Conservation (phyloP, 2,329 filamentous ascomycete species). For the Exophiala viscosa region DNA sequence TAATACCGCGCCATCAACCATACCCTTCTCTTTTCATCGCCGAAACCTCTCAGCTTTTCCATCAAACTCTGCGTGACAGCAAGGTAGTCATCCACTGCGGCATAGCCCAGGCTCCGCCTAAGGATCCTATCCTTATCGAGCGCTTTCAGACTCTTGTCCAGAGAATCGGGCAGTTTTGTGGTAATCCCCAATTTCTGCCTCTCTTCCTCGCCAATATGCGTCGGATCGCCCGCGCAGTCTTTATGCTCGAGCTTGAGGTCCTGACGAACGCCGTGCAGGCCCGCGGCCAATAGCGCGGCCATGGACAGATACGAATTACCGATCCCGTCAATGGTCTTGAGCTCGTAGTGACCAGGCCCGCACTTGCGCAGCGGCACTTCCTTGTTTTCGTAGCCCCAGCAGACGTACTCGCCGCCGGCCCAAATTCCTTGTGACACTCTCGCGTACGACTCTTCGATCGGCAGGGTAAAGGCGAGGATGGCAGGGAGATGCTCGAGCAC, state of each 20-base stretch:
- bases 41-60: slow-evolving; percentile 32
- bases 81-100: slow-evolving; percentile 30
- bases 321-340: slow-evolving; percentile 73
- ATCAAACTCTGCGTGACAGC: slow-evolving; percentile 36
- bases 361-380: slow-evolving; percentile 71
- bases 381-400: slow-evolving; percentile 79
- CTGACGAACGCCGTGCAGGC: slow-evolving; percentile 51
- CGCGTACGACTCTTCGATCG: slow-evolving; percentile 64
- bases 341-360: slow-evolving; percentile 66
- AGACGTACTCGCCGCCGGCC: slow-evolving; percentile 73
- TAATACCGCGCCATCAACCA: slow-evolving; percentile 42
- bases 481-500: slow-evolving; percentile 63
- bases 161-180: slow-evolving; percentile 34
- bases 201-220: slow-evolving; percentile 31
- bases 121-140: slow-evolving; percentile 33
- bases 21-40: slow-evolving; percentile 31
- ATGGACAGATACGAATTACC: slow-evolving; percentile 74
- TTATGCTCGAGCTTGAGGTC: slow-evolving; percentile 29
- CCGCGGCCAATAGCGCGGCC: slow-evolving; percentile 58
- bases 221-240: slow-evolving; percentile 36
- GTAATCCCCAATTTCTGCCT: slow-evolving; percentile 38
- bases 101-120: slow-evolving; percentile 31
- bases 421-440: slow-evolving; percentile 66
- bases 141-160: slow-evolving; percentile 35
- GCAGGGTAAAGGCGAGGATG: slow-evolving; percentile 66